Evolutionary conservation across 495 filamentous ascomycete species (phyloP).

Genomic region (Apodospora peruviana): DNA sequence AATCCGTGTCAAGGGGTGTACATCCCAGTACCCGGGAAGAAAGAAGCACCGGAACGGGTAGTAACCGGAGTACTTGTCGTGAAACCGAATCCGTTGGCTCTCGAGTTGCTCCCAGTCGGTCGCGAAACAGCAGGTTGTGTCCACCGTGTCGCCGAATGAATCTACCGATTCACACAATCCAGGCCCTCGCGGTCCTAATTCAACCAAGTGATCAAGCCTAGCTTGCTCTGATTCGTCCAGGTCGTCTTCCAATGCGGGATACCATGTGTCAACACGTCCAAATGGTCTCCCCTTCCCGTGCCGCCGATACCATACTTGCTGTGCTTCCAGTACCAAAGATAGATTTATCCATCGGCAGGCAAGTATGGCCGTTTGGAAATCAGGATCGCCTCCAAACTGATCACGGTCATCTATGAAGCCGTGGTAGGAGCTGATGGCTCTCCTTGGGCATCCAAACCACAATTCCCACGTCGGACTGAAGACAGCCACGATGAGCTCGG

Average conservation of each 20-base stretch:
- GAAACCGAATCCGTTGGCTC: too few species aligned
- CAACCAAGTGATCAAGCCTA: too few species aligned
- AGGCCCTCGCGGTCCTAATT: too few species aligned
- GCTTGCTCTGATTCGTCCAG: too few species aligned
- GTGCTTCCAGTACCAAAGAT: constrained; percentile 23
- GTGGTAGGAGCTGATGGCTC: background rate
- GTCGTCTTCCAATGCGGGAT: background rate
- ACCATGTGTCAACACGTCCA: background rate
- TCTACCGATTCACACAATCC: too few species aligned
- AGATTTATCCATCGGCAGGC: constrained; percentile 24
- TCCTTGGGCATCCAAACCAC: constrained; percentile 17
- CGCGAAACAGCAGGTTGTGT: constrained; percentile 5
- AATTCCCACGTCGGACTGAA: constrained; percentile 36
- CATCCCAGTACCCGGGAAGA: constrained; percentile 13
- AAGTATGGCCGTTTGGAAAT: constrained; percentile 31
- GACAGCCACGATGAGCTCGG: constrained; percentile 21
- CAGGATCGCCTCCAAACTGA: constrained; percentile 20
- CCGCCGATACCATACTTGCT: constrained; percentile 21
- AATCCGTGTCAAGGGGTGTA: constrained; percentile 25
- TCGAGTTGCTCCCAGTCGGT: constrained; percentile 13
- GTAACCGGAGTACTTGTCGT: too few species aligned
- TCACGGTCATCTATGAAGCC: constrained; percentile 2
- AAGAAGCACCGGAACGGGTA: background rate
- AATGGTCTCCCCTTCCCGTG: constrained; percentile 2
- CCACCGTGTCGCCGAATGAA: too few species aligned